phyloP scores from a whole-genome alignment of 495 filamentous ascomycete species.

The Penicillium goetzii region DNA sequence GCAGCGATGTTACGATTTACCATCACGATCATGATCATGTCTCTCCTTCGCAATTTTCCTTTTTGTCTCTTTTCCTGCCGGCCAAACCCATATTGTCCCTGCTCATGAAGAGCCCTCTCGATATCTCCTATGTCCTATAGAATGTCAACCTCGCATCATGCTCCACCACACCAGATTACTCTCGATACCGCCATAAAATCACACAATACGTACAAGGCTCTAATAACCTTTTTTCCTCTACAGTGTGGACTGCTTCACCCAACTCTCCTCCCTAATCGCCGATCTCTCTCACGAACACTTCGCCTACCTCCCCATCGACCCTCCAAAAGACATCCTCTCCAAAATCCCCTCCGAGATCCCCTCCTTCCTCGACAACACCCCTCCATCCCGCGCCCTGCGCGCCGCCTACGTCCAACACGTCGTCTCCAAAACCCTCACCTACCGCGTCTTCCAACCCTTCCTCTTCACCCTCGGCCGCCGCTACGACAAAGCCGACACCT shows the following conservation, averaged over 20 bases:
- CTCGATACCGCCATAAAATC: constrained; percentile 41
- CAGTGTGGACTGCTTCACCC: constrained; percentile 63
- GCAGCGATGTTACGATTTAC: constrained; percentile 16
- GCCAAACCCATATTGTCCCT: constrained; percentile 25
- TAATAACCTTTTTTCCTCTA: constrained; percentile 42
- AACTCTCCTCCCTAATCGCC: constrained; percentile 60
- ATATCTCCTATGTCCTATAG: constrained; percentile 33
- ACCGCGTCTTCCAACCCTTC: constrained; percentile 68
- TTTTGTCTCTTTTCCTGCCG: constrained; percentile 22
- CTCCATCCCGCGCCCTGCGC: constrained; percentile 58
- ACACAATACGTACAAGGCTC: constrained; percentile 38
- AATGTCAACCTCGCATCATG: constrained; percentile 23
- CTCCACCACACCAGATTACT: constrained; percentile 12
- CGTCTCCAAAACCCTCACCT: constrained; percentile 61
- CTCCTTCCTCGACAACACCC: constrained; percentile 57
- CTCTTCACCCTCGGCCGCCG: constrained; percentile 63
- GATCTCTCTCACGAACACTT: constrained; percentile 62
- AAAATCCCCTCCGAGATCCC: constrained; percentile 60
- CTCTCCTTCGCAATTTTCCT: constrained; percentile 18
- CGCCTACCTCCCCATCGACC: constrained; percentile 58
- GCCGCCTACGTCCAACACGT: constrained; percentile 63
- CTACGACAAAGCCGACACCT: constrained; percentile 64
- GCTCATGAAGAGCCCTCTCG: neutral
- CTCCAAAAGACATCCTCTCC: constrained; percentile 55
- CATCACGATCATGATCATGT: constrained; percentile 16